Percentiles rank a stretch among this genome's conserved stretches.
Evolutionary conservation across 305 asterid genomes (phyloP).

Genomic region (Nicotiana rustica): DNA sequence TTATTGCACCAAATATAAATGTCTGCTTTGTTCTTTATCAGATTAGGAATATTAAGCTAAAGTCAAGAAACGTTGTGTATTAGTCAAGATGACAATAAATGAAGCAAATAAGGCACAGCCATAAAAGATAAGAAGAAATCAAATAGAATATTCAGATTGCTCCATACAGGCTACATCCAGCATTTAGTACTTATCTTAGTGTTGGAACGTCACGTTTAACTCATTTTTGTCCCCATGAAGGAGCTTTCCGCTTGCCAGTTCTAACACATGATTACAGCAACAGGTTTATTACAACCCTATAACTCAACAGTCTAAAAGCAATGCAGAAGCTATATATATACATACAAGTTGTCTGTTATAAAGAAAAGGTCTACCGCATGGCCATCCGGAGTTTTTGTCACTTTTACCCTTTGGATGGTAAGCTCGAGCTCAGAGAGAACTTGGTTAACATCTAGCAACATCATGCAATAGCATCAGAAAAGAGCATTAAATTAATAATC

Average conservation of each 20-base stretch:
- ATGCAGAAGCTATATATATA: background rate
- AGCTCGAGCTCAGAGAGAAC: constrained; percentile 80
- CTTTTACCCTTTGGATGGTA: constrained; percentile 78
- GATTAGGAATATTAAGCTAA: background rate
- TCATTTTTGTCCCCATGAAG: background rate
- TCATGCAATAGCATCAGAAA: background rate
- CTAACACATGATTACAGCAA: background rate
- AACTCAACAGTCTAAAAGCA: background rate
- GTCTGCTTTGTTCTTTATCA: background rate
- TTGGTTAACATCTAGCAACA: constrained; percentile 42
- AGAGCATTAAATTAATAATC: background rate
- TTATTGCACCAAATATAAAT: background rate
- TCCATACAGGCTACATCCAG: background rate
- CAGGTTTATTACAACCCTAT: background rate
- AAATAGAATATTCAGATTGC: background rate
- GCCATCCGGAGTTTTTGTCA: constrained; percentile 83
- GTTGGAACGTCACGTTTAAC: background rate
- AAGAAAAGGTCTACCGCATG: constrained; percentile 61
- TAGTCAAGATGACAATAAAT: background rate
- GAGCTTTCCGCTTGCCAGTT: background rate
- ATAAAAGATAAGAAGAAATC: background rate
- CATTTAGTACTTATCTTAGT: background rate
- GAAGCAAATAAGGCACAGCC: background rate
- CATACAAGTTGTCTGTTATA: constrained; percentile 45
- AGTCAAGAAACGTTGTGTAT: background rate